Conservation (phyloP, 805 yeast species). For the Sungouiozyma ichnusensis region DNA sequence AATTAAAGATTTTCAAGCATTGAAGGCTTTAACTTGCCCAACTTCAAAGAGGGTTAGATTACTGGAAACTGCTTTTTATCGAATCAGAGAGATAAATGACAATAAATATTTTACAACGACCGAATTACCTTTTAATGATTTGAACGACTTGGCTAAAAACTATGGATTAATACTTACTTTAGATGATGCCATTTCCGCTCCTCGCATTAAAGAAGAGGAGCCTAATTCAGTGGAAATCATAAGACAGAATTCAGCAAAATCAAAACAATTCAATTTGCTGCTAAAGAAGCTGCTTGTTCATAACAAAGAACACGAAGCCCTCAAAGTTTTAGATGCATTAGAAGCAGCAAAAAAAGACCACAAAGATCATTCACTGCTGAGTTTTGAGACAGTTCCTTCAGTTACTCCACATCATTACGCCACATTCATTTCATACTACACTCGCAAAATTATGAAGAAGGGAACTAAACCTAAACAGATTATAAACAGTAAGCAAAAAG, state of each 20-base stretch:
- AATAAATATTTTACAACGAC: not conserved
- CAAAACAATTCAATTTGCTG: slow-evolving; percentile 20
- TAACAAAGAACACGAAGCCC: slow-evolving; percentile 23
- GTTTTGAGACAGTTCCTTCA: slow-evolving; percentile 19
- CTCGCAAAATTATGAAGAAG: slow-evolving; percentile 7
- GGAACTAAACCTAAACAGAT: slow-evolving; percentile 11
- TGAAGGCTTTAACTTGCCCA: slow-evolving; percentile 2
- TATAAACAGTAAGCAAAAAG: slow-evolving; percentile 3
- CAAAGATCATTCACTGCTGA: not conserved
- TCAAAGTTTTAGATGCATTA: slow-evolving; percentile 26
- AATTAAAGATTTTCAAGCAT: slow-evolving; percentile 4
- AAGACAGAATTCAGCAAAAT: slow-evolving; percentile 4
- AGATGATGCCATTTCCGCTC: not conserved
- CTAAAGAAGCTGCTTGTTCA: slow-evolving; percentile 18
- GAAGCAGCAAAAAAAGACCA: slow-evolving; percentile 15
- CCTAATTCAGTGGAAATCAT: not conserved
- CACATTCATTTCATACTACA: slow-evolving; percentile 30
- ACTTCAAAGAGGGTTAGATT: not conserved
- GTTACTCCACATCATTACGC: slow-evolving; percentile 35
- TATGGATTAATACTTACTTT: not conserved
- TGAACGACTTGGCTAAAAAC: slow-evolving; percentile 6
- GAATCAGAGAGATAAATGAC: not conserved
- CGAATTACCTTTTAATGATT: not conserved
- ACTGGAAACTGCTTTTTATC: not conserved
- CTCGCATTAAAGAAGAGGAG: not conserved